A percentile compares a stretch with the other conserved stretches of the same genome.
These are phyloP conservation scores for Mycena maculata DNA, from an alignment of 768 basidiomycete species.

Conservation along the genomic window DNA sequence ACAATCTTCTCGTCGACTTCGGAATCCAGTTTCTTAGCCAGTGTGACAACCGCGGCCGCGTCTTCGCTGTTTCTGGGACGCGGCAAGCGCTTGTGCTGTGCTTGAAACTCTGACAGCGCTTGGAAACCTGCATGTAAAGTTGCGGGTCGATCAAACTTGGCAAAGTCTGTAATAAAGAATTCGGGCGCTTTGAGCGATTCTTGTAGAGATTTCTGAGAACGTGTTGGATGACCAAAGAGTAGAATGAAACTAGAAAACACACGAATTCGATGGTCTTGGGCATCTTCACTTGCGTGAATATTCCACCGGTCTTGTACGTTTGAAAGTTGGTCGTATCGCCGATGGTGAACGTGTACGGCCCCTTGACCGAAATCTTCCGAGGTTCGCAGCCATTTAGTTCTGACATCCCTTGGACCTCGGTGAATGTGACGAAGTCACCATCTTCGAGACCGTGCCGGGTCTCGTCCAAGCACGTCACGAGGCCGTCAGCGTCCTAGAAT, in stretches of 20 bases:
- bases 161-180: slow-evolving; percentile 94
- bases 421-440: slow-evolving; percentile 97
- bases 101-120: slow-evolving; percentile 84
- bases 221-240: slow-evolving; percentile 13
- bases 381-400: slow-evolving; percentile 93
- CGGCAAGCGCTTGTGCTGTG: slow-evolving; percentile 76
- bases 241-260: slow-evolving; percentile 46
- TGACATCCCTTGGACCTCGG: slow-evolving; percentile 94
- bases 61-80: slow-evolving; percentile 86
- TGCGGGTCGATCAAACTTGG: slow-evolving; percentile 93
- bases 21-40: slow-evolving; percentile 82
- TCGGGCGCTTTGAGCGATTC: slow-evolving; percentile 88
- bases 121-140: slow-evolving; percentile 95
- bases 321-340: slow-evolving; percentile 87
- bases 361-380: slow-evolving; percentile 91
- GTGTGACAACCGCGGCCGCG: slow-evolving; percentile 72
- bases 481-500: slow-evolving; percentile 81
- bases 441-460: slow-evolving; percentile 98
- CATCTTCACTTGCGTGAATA: slow-evolving; percentile 99
- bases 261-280: slow-evolving; percentile 96
- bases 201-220: slow-evolving; percentile 86
- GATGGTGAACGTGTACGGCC: slow-evolving; percentile 97
- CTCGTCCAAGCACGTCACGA: slow-evolving; percentile 97
- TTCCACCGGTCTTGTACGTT: slow-evolving; percentile 87
- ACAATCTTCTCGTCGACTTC: slow-evolving; percentile 86